These are phyloP conservation scores for Mariannaea elegans DNA, from an alignment of 2,329 filamentous ascomycete genomes.

Conservation along the genomic window DNA sequence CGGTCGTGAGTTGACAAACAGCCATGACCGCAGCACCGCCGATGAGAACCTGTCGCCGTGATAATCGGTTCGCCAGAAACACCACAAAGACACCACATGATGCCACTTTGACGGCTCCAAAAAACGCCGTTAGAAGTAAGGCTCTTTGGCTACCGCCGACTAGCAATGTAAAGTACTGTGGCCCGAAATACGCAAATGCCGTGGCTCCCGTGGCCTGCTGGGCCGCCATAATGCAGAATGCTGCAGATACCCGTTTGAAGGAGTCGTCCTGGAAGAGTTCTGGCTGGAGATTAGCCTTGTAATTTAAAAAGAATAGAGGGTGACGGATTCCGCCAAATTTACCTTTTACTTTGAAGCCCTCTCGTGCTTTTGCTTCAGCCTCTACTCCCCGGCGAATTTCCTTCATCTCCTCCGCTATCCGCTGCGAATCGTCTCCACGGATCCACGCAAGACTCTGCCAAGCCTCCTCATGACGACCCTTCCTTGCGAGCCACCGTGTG, in stretches of 20 bases:
- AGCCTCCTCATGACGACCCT: constrained; percentile 54
- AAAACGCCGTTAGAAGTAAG: constrained; percentile 22
- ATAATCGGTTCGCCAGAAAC: constrained; percentile 20
- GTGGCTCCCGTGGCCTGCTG: constrained; percentile 22
- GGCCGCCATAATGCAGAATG: constrained; percentile 19
- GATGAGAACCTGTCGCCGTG: constrained; percentile 44
- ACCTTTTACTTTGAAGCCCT: constrained; percentile 15
- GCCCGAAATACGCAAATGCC: constrained; percentile 23
- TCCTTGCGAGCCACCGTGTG: constrained; percentile 58
- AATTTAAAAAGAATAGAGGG: not conserved
- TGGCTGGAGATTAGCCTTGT: not conserved
- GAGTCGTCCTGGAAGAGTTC: constrained; percentile 16
- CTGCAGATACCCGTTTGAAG: constrained; percentile 19
- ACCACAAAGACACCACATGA: constrained; percentile 21
- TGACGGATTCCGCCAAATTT: not conserved
- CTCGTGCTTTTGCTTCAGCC: constrained; percentile 46
- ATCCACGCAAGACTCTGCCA: constrained; percentile 61
- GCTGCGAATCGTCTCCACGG: constrained; percentile 51
- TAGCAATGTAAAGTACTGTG: constrained; percentile 22
- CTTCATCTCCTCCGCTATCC: constrained; percentile 54
- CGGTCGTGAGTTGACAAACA: constrained; percentile 54
- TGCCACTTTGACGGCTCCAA: constrained; percentile 23
- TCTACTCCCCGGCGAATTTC: constrained; percentile 59
- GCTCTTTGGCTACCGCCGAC: constrained; percentile 17
- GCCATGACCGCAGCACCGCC: constrained; percentile 55